Conservation (phyloP, 1,139 yeast genomes). For the Lodderomyces orthopsilosis region DNA sequence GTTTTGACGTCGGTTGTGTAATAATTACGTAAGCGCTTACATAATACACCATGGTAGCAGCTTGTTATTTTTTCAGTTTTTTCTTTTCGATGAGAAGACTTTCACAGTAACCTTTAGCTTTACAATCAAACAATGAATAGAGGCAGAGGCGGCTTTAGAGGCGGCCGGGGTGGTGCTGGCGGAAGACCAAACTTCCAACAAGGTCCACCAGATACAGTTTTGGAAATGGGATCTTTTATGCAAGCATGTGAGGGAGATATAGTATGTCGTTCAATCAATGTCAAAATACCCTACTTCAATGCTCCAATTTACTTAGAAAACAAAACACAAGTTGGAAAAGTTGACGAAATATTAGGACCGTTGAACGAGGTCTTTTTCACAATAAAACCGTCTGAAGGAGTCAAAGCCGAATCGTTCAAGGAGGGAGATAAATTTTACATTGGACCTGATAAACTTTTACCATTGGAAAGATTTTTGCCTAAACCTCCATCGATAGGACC, state of each 20-base stretch:
- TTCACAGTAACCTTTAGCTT: neutral
- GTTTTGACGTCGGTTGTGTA: neutral
- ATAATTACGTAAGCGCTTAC: too few species aligned
- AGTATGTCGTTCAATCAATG: conserved; percentile 91
- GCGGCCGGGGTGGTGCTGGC: conserved; percentile 54
- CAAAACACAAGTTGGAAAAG: conserved; percentile 93
- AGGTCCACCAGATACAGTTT: conserved; percentile 92
- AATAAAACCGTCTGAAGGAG: conserved; percentile 93
- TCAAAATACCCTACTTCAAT: conserved; percentile 95
- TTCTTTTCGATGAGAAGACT: conserved; percentile 1
- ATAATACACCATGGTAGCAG: neutral
- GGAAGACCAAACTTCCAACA: conserved; percentile 61
- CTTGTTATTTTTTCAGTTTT: conserved; percentile 2
- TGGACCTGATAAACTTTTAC: conserved; percentile 92
- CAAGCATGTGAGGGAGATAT: conserved; percentile 97
- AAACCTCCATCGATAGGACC: conserved; percentile 81
- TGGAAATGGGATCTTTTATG: conserved; percentile 91
- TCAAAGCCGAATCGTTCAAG: conserved; percentile 88
- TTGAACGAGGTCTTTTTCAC: conserved; percentile 96
- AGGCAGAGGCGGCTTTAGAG: conserved; percentile 66
- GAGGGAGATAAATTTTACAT: conserved; percentile 95
- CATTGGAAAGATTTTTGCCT: conserved; percentile 93
- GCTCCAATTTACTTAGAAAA: conserved; percentile 97
- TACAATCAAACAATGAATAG: conserved; percentile 38
- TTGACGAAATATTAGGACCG: conserved; percentile 97